These are phyloP conservation scores for Amanita pallidorosea DNA, from an alignment of 768 basidiomycete genomes.

Conservation along the genomic window DNA sequence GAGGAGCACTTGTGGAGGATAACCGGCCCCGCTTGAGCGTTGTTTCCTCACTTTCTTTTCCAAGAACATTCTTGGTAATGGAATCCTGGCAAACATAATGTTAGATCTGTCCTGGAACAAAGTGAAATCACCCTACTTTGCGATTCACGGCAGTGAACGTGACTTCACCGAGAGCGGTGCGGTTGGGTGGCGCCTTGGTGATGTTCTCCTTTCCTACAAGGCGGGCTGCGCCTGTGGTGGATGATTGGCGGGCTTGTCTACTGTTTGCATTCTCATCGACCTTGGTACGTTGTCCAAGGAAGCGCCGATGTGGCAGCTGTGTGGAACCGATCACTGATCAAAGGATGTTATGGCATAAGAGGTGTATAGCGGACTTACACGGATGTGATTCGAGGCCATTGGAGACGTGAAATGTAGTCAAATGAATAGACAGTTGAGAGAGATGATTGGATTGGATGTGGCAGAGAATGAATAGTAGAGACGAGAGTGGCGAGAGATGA, in stretches of 20 bases:
- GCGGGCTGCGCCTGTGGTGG: slow-evolving; percentile 40
- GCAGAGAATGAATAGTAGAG: slow-evolving; percentile 11
- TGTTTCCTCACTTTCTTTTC: slow-evolving; percentile 62
- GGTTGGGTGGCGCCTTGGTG: slow-evolving; percentile 49
- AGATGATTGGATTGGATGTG: slow-evolving; percentile 4
- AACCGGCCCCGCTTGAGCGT: slow-evolving; percentile 59
- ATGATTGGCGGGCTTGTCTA: slow-evolving; percentile 54
- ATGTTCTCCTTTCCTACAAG: slow-evolving; percentile 35
- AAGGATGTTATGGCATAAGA: neutral
- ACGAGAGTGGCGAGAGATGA: slow-evolving; percentile 21
- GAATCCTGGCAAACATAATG: slow-evolving; percentile 27
- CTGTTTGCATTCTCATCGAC: slow-evolving; percentile 72
- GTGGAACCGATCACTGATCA: slow-evolving; percentile 1
- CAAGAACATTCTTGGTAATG: slow-evolving; percentile 31
- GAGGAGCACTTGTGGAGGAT: slow-evolving; percentile 48
- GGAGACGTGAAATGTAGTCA: slow-evolving; percentile 16
- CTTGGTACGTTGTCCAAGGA: slow-evolving; percentile 55
- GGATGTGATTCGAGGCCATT: slow-evolving; percentile 54
- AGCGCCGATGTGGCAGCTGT: slow-evolving; percentile 62
- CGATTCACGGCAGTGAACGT: slow-evolving; percentile 68
- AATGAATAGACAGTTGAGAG: neutral
- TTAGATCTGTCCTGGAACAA: neutral
- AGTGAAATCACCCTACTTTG: slow-evolving; percentile 39
- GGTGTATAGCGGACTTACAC: slow-evolving; percentile 30
- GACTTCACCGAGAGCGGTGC: slow-evolving; percentile 75